A percentile compares a stretch with the other conserved stretches of the same genome.
phyloP scores from a whole-genome alignment of 805 yeast species.

The baker's yeast (Saccharomyces cerevisiae) region DNA sequence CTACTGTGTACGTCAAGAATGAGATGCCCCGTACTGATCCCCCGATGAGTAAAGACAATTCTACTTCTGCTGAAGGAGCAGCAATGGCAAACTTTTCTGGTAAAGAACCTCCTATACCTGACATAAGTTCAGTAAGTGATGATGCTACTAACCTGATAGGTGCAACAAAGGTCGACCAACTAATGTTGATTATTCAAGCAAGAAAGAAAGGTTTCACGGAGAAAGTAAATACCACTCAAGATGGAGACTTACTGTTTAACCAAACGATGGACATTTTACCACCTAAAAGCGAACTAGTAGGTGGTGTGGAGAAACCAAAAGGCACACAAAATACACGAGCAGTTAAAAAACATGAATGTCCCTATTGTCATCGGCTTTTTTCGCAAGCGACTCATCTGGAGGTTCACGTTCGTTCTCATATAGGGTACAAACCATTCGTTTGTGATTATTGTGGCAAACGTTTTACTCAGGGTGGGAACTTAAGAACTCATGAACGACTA shows the following conservation, averaged over 20 bases:
- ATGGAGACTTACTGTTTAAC: constrained; percentile 56
- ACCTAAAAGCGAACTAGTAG: constrained; percentile 58
- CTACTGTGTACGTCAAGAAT: not conserved
- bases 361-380: constrained; percentile 70
- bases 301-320: constrained; percentile 67
- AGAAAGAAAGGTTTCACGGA: constrained; percentile 68
- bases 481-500: constrained; percentile 73
- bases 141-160: constrained; percentile 40
- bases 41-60: not conserved
- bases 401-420: constrained; percentile 80
- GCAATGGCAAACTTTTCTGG: not conserved
- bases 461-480: constrained; percentile 85
- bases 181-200: constrained; percentile 87
- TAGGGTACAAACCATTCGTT: constrained; percentile 76
- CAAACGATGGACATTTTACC: constrained; percentile 44
- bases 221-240: constrained; percentile 54
- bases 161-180: constrained; percentile 81
- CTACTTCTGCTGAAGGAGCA: not conserved
- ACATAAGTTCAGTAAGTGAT: not conserved
- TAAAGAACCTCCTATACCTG: not conserved
- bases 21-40: not conserved
- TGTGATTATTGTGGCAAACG: constrained; percentile 73
- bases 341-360: constrained; percentile 56
- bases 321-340: constrained; percentile 16
- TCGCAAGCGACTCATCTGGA: constrained; percentile 88